A percentile compares a stretch with the other conserved stretches of the same genome.
Conservation (phyloP, 495 filamentous ascomycete species). For the Mytilinidion resinicola region DNA sequence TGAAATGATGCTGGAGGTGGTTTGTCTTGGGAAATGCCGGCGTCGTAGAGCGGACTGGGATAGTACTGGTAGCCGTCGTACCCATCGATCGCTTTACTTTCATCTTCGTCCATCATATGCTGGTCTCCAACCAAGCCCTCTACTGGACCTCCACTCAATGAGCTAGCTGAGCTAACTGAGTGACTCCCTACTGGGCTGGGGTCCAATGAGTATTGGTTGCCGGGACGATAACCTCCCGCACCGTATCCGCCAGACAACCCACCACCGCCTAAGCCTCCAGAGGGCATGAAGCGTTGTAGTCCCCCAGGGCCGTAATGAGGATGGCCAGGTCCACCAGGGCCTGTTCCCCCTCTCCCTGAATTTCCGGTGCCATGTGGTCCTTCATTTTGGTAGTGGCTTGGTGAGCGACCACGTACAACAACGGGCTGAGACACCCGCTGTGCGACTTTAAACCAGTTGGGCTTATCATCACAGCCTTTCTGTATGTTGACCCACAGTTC, state of each 20-base stretch:
- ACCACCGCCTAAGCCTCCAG: slow-evolving; percentile 5
- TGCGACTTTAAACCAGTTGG: slow-evolving; percentile 69
- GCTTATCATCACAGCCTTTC: slow-evolving; percentile 37
- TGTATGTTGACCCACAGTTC: slow-evolving; percentile 77
- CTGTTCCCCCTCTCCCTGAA: slow-evolving; percentile 55
- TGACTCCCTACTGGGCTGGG: slow-evolving; percentile 27
- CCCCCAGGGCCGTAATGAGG: slow-evolving; percentile 12
- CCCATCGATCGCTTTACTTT: slow-evolving; percentile 26
- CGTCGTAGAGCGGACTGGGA: slow-evolving; percentile 32
- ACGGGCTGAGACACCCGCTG: slow-evolving; percentile 72
- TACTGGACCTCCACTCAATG: slow-evolving; percentile 32
- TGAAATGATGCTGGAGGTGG: slow-evolving; percentile 13
- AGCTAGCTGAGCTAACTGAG: slow-evolving; percentile 33
- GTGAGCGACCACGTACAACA: slow-evolving; percentile 88
- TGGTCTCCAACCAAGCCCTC: slow-evolving; percentile 29
- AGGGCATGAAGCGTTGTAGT: too few species aligned
- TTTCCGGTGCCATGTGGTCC: slow-evolving; percentile 57
- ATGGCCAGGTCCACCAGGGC: slow-evolving; percentile 43
- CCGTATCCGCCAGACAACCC: slow-evolving; percentile 7
- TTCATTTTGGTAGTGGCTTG: slow-evolving; percentile 87
- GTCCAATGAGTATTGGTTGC: slow-evolving; percentile 27
- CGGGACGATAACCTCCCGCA: slow-evolving; percentile 23
- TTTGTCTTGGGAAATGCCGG: slow-evolving; percentile 10
- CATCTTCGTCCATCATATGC: slow-evolving; percentile 30
- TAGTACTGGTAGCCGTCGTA: slow-evolving; percentile 34